phyloP scores from a whole-genome alignment of 2,329 filamentous ascomycete species.

The Fusarium sp. region DNA sequence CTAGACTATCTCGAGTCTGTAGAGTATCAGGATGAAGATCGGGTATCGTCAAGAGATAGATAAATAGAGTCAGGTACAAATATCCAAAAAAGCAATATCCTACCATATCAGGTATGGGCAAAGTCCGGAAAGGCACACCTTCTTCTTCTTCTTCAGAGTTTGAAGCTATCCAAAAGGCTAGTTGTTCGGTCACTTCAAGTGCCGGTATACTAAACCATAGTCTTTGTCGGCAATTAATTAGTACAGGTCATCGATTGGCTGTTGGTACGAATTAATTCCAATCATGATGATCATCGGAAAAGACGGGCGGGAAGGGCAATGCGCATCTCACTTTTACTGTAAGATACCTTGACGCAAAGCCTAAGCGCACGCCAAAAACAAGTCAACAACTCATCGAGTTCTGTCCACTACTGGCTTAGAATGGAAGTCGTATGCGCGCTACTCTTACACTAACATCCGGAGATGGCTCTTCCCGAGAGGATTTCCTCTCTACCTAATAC shows the following conservation, averaged over 20 bases:
- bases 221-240: not conserved
- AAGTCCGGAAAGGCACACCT: not conserved
- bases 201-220: not conserved
- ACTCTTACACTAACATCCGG: slow-evolving; percentile 44
- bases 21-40: not conserved
- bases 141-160: not conserved
- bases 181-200: not conserved
- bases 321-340: not conserved
- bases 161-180: not conserved
- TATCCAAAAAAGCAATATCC: not conserved
- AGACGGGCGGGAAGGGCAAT: not conserved
- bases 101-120: not conserved
- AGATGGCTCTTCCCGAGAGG: slow-evolving; percentile 50
- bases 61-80: slow-evolving; percentile 4
- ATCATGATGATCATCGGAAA: slow-evolving; percentile 3
- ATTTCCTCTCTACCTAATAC: slow-evolving; percentile 17
- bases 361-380: not conserved
- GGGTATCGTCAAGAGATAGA: not conserved
- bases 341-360: not conserved
- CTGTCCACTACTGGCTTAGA: slow-evolving; percentile 4
- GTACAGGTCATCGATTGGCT: not conserved
- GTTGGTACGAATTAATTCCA: slow-evolving; percentile 2
- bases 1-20: not conserved
- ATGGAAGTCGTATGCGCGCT: slow-evolving; percentile 21
- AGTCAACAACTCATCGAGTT: not conserved